A percentile compares a stretch with the other conserved stretches of the same genome.
phyloP scores from a whole-genome alignment of 2,329 filamentous ascomycete species.

The Cladosporium sp. region DNA sequence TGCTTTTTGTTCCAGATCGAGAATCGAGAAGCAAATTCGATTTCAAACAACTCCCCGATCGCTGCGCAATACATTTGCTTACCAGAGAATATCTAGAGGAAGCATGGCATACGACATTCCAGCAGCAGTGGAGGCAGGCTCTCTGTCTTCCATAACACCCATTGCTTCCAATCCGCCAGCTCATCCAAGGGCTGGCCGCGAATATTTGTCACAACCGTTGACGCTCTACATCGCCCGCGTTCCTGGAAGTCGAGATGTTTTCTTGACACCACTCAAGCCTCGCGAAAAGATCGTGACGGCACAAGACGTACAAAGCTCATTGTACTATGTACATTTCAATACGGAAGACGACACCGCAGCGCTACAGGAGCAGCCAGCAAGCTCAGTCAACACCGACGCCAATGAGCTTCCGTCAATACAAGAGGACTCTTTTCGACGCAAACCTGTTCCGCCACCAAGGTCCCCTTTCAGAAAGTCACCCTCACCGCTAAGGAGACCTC shows the following conservation, averaged over 20 bases:
- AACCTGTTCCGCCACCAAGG: slow-evolving; percentile 18
- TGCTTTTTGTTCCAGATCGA: too few species aligned
- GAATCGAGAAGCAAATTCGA: too few species aligned
- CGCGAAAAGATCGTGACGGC: slow-evolving; percentile 82
- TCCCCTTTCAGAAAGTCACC: slow-evolving; percentile 13
- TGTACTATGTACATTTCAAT: slow-evolving; percentile 88
- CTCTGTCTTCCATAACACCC: slow-evolving; percentile 71
- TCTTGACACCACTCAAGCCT: slow-evolving; percentile 87
- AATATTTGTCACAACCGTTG: slow-evolving; percentile 61
- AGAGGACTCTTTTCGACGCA: slow-evolving; percentile 17
- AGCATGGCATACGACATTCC: slow-evolving; percentile 25
- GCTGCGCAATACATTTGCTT: too few species aligned
- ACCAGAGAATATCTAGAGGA: background rate
- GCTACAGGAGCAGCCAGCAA: slow-evolving; percentile 22
- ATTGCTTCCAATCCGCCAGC: slow-evolving; percentile 83
- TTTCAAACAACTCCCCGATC: too few species aligned
- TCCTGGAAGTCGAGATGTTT: slow-evolving; percentile 87
- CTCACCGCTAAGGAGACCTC: slow-evolving; percentile 16
- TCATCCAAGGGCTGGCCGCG: slow-evolving; percentile 64
- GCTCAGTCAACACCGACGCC: slow-evolving; percentile 21
- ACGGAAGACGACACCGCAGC: slow-evolving; percentile 52
- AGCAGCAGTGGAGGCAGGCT: slow-evolving; percentile 68
- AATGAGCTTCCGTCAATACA: slow-evolving; percentile 17
- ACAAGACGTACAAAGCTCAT: slow-evolving; percentile 77
- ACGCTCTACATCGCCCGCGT: slow-evolving; percentile 90